These are phyloP conservation scores for Suhomyces pyralidae DNA, from an alignment of 805 yeast genomes.

Conservation along the genomic window DNA sequence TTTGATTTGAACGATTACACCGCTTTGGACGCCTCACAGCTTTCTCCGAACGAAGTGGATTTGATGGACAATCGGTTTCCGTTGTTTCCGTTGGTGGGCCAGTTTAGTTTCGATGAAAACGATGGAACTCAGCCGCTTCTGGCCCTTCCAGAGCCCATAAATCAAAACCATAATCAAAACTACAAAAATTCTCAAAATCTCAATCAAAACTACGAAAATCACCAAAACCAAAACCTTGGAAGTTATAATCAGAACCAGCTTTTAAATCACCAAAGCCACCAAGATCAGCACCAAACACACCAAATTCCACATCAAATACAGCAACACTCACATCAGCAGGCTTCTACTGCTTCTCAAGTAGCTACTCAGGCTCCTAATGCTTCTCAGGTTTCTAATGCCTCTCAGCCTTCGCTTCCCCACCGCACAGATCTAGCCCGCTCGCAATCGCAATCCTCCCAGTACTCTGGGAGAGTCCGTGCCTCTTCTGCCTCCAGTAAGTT, in stretches of 20 bases:
- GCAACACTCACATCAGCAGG: neutral
- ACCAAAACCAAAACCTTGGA: no score
- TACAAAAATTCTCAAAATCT: no score
- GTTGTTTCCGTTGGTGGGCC: constrained; percentile 41
- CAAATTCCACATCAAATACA: neutral
- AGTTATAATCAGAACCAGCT: no score
- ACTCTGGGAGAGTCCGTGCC: neutral
- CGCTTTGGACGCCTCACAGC: neutral
- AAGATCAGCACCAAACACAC: no score
- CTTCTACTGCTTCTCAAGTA: no score
- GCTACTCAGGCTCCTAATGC: no score
- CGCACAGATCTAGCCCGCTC: neutral
- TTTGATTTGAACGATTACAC: constrained; percentile 1
- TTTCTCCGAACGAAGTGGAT: constrained; percentile 18
- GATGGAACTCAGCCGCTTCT: constrained; percentile 34
- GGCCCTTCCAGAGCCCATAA: constrained; percentile 17
- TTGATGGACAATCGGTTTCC: constrained; percentile 39
- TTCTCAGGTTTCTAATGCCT: no score
- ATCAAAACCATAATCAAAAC: neutral
- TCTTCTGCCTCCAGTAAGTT: neutral
- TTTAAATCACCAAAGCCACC: no score
- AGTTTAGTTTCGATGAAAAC: constrained; percentile 30
- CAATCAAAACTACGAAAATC: no score
- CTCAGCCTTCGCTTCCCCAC: neutral
- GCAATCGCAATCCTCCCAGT: neutral